Conservation (phyloP, 106 monocot genomes). For the Chionographis japonica region DNA sequence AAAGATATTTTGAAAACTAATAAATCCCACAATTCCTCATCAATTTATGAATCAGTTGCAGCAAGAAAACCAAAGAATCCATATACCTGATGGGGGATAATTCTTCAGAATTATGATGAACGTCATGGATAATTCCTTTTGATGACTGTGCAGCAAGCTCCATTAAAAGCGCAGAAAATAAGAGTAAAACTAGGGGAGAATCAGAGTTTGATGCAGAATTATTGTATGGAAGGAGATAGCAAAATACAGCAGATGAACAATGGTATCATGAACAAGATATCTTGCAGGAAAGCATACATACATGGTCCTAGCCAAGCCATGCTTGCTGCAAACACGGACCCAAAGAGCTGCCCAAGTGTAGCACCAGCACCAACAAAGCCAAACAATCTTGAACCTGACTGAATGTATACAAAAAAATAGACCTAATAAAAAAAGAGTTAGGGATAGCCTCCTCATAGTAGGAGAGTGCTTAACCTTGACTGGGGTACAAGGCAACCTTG, state of each 20-base stretch:
- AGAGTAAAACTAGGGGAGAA: constrained; percentile 57
- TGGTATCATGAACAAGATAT: not conserved
- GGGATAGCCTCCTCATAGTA: too few relatives aligned
- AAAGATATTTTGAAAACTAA: too few relatives aligned
- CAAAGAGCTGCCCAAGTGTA: constrained; percentile 91
- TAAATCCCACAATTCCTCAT: not conserved
- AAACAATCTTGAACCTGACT: constrained; percentile 99
- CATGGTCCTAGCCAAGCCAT: constrained; percentile 98
- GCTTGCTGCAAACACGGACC: constrained; percentile 90
- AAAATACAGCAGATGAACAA: not conserved
- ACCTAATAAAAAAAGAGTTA: not conserved
- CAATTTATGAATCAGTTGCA: not conserved
- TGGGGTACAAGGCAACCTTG: too few relatives aligned
- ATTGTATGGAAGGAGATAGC: not conserved
- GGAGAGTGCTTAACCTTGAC: too few relatives aligned
- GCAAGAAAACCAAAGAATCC: not conserved
- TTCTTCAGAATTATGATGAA: constrained; percentile 34
- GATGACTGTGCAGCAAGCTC: constrained; percentile 89
- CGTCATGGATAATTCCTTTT: constrained; percentile 73
- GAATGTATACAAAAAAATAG: constrained; percentile 32
- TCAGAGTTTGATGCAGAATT: not conserved
- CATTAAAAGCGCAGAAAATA: constrained; percentile 87
- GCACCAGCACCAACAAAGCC: constrained; percentile 98
- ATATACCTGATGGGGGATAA: constrained; percentile 54
- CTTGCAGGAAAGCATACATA: constrained; percentile 26